Base-by-base conservation (phyloP, 2,329 filamentous ascomycete species). In the Bipolaris bicolor region DNA sequence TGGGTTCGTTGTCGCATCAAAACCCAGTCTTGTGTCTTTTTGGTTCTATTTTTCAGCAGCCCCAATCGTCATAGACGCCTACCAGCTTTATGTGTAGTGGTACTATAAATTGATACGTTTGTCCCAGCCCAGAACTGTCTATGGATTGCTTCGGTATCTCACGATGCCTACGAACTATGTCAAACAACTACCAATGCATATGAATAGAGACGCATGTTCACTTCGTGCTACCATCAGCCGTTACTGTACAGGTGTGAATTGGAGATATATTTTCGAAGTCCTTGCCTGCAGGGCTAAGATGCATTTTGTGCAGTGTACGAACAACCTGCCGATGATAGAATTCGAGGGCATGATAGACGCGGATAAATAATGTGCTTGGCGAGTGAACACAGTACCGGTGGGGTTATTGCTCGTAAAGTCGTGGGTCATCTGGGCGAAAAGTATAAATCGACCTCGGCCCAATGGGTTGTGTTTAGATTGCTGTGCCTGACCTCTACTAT, bases 51-150 rank as follows among this genome's bases (percentile, higher is more conserved):
- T 10, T 33, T n/a, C 26, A 15, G 36, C 20, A 26, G 33, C 20
- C 44, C 6, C 52, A 16, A 52, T 58, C 43, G 22, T 26, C 52
- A 55, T 51, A 50, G 31, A 55, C 33, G 40, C 37, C 24, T 47
- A 47, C 36, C 44, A 58, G 47, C 43, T 52, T 4, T 34, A 40
- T 15, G 26, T 29, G 24, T 45, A 41, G 20, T 31, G 37, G 41
- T 41, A 46, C 10, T 20, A 29, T 26, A 59, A 46, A 52, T 57
- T 52, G 39, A 59, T 24, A 37, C 16, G 48, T 22, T 22, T 22
- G 40, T 37, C 18, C 7, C 13, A 13, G 45, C 24, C 55, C 54
- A 16, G n/a, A 7, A 24, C 13, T 7, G 6, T 10, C 7, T n/a
- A 37, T 29, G 20, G 44, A 11, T 34, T 13, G 29, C 16, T 34